A percentile compares a stretch with the other conserved stretches of the same genome.
Evolutionary conservation across 768 basidiomycete species (phyloP).

Genomic region (Rhizopogon roseolus): DNA sequence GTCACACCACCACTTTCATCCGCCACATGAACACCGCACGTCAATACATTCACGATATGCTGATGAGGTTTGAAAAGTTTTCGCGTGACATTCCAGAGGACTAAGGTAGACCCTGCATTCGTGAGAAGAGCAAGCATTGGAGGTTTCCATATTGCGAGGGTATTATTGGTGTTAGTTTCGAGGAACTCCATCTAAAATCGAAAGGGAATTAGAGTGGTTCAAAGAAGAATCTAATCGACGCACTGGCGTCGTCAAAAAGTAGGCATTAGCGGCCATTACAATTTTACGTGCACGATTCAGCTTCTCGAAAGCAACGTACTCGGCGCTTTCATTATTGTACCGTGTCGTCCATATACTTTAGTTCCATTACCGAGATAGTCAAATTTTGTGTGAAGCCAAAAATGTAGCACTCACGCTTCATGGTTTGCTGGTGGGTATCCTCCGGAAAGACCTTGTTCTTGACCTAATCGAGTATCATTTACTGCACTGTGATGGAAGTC

Average conservation of each 20-base stretch:
- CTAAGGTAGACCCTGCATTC: slow-evolving; percentile 41
- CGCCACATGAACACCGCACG: too few species aligned
- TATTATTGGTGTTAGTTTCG: slow-evolving; percentile 30
- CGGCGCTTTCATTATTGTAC: slow-evolving; percentile 46
- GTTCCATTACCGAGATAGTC: neutral
- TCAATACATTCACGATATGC: slow-evolving; percentile 48
- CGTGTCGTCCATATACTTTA: slow-evolving; percentile 55
- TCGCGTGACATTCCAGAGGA: slow-evolving; percentile 40
- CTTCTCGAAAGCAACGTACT: slow-evolving; percentile 39
- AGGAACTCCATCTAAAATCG: slow-evolving; percentile 41
- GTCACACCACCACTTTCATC: too few species aligned
- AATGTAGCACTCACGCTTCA: slow-evolving; percentile 34
- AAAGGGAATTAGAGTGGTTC: neutral
- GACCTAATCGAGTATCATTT: slow-evolving; percentile 22
- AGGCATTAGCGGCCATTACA: slow-evolving; percentile 36
- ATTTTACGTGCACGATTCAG: slow-evolving; percentile 53
- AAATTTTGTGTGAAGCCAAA: neutral
- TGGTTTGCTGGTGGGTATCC: slow-evolving; percentile 43
- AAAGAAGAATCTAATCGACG: slow-evolving; percentile 6
- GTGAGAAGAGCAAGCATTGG: slow-evolving; percentile 54
- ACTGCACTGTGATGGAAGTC: neutral
- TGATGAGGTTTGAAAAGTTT: slow-evolving; percentile 36
- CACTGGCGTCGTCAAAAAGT: slow-evolving; percentile 46
- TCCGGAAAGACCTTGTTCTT: slow-evolving; percentile 47
- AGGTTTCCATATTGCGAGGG: slow-evolving; percentile 47